Conservation (phyloP, 225 moss, liverwort and hornwort genomes). For the Straminergon stramineum region DNA sequence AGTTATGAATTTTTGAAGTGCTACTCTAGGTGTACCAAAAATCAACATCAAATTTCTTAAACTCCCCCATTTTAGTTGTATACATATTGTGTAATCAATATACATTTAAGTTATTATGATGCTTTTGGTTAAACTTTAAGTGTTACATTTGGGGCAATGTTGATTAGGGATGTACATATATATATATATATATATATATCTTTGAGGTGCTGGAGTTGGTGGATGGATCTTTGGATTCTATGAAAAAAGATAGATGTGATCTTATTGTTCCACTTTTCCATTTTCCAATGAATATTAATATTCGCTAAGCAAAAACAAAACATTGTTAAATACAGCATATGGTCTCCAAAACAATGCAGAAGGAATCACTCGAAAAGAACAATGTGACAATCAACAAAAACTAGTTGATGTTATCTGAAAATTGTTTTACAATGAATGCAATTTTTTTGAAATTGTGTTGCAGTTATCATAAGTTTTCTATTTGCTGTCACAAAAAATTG, state of each 20-base stretch:
- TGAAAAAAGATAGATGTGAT: background rate
- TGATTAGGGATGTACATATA: background rate
- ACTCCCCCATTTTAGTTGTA: background rate
- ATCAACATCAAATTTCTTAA: background rate
- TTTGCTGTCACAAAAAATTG: no score
- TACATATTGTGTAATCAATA: background rate
- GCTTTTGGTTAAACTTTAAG: background rate
- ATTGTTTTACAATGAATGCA: no score
- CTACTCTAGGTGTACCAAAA: background rate
- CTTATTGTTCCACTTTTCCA: background rate
- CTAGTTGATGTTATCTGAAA: no score
- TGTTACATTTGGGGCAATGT: background rate
- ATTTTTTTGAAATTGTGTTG: no score
- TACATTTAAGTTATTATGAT: no score
- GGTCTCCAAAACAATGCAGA: fast-evolving
- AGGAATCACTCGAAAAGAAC: background rate
- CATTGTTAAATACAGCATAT: background rate
- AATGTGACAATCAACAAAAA: no score
- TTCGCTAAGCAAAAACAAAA: background rate
- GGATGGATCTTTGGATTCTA: background rate
- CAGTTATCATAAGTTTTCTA: no score
- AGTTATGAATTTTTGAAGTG: background rate
- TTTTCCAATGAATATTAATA: background rate
- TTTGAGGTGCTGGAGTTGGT: no score
- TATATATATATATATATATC: no score